Evolutionary conservation across 2,329 filamentous ascomycete species (phyloP), one percentile per base, ranked within the genome.

Genomic region (Cladosporium sp.): DNA sequence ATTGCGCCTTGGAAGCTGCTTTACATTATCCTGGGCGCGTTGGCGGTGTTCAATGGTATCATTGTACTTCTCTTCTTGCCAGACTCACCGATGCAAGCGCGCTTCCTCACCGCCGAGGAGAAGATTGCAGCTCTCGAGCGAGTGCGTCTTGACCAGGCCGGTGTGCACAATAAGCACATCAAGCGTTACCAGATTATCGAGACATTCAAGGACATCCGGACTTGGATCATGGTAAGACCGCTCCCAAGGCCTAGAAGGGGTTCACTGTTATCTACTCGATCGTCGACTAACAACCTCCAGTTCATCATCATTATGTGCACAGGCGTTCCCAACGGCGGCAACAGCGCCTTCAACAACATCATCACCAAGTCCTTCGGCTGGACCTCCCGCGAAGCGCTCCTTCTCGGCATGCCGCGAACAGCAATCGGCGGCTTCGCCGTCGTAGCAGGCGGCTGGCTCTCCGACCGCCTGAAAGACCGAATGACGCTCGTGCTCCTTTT

Each of bases 401-500:
- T 72, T 1, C 57, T 72, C 3, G 64, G 67, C 32, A 70, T 71
- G 17, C 66, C 68, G 3, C 65, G 44, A n/a, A 44, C 51, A 58
- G 61, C 60, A 57, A 65, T 60, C 57, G 63, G 50, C 17, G 63
- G 63, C 24, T 62, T 70, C 42, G 65, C 68, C 25, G 61, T 65
- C 50, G 54, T 66, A 15, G 58, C 53, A n/a, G 59, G 55, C 13
- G 60, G 74, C 24, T 72, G 72, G 19, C 56, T 71, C 13, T 73
- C 76, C 15, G 73, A 77, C 32, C 68, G 64, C 15, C 70, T 65
- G 45, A 71, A 74, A 22, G 65, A 74, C 55, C 73, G 78, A 42
- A 74, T 74, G 59, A 70, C 73, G 3, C 71, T 74, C 62, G 74
- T 77, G 62, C 68, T 75, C 36, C 66, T 74, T 35, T 72, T 75